Conservation (phyloP, 148 eudicot genomes). For the Spergularia bocconei region DNA sequence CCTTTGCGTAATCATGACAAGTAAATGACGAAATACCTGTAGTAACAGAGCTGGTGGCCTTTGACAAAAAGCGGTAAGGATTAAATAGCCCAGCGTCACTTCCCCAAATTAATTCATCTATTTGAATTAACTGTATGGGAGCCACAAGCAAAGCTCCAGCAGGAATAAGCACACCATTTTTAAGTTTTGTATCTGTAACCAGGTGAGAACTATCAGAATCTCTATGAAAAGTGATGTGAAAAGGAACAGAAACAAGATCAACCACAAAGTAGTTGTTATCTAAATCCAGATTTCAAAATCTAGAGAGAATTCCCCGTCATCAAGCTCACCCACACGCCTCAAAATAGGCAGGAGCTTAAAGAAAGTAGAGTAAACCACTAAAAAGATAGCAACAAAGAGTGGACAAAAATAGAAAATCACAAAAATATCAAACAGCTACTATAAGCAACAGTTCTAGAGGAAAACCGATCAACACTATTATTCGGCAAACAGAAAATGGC, state of each 20-base stretch:
- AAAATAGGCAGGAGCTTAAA: not conserved
- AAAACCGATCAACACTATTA: not conserved
- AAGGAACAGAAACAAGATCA: not conserved
- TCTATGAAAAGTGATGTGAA: not conserved
- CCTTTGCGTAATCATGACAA: not conserved
- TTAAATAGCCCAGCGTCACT: constrained; percentile 49
- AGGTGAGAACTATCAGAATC: not conserved
- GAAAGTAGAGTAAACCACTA: not conserved
- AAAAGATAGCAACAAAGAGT: not conserved
- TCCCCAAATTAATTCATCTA: constrained; percentile 50
- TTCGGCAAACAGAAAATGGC: not conserved
- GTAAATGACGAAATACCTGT: constrained; percentile 27
- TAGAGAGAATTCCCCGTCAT: not conserved
- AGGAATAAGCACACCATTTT: constrained; percentile 43
- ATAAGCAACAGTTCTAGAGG: not conserved
- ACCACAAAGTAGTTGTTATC: not conserved
- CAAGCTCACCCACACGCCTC: not conserved
- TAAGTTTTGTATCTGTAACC: constrained; percentile 39
- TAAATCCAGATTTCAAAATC: not conserved
- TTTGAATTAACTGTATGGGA: constrained; percentile 51
- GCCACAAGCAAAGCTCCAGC: constrained; percentile 54
- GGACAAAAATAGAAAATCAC: not conserved
- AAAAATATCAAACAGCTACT: too few species aligned
- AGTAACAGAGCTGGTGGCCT: constrained; percentile 15
- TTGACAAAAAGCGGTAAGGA: constrained; percentile 48